These are phyloP conservation scores for Massospora cicadina DNA, from an alignment of 371 early-diverging fungal species.

Conservation along the genomic window DNA sequence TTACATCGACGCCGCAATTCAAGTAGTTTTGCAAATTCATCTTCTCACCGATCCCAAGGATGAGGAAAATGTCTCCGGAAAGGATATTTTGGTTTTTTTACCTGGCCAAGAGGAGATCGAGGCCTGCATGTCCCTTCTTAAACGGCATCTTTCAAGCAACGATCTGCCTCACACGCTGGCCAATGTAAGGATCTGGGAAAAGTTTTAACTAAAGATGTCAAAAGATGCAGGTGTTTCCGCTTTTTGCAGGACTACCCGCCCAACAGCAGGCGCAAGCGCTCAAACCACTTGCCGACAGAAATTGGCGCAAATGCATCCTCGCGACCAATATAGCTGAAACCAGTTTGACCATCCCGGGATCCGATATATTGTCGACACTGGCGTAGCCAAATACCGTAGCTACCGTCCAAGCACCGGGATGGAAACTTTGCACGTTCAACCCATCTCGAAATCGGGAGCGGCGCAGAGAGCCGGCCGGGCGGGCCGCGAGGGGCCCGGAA, in stretches of 20 bases:
- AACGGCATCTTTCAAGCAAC: conserved; percentile 16
- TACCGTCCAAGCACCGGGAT: conserved; percentile 80
- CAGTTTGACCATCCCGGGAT: conserved; percentile 95
- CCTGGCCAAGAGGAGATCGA: conserved; percentile 31
- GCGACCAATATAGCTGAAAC: conserved; percentile 99
- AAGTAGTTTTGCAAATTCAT: conserved; percentile 78
- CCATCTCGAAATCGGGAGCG: conserved; percentile 87
- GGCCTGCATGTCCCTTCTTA: neutral
- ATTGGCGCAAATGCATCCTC: conserved; percentile 80
- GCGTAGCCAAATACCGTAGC: conserved; percentile 88
- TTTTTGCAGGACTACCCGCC: conserved; percentile 88
- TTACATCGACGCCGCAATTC: conserved; percentile 76
- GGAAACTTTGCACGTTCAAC: conserved; percentile 69
- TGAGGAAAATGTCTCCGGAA: conserved; percentile 18
- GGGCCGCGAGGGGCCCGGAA: conserved; percentile 71
- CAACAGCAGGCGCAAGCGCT: conserved; percentile 79
- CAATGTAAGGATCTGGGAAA: conserved; percentile 78
- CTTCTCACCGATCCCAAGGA: neutral
- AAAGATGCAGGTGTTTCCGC: conserved; percentile 68
- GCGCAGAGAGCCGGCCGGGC: conserved; percentile 95
- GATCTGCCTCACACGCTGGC: conserved; percentile 30
- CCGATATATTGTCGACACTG: conserved; percentile 94
- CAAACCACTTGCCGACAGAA: conserved; percentile 53
- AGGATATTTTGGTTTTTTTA: conserved; percentile 84
- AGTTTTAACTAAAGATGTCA: conserved; percentile 54